Evolutionary conservation across 2,329 filamentous ascomycete species (phyloP).

Genomic region (Lasiodiplodia sp.): DNA sequence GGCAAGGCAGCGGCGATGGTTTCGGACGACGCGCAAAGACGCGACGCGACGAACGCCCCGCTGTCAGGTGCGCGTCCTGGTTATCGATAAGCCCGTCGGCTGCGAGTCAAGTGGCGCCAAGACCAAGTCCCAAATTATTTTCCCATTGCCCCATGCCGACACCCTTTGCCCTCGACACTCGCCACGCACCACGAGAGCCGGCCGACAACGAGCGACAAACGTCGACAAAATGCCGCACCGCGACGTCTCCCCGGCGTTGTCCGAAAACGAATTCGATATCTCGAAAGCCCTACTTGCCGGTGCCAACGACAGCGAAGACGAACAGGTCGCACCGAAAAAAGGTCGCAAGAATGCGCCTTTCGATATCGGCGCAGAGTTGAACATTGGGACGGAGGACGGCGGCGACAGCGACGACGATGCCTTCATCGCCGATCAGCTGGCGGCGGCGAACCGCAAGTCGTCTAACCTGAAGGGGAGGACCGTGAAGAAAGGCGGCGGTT

Average conservation of each 20-base stretch:
- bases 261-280: constrained; percentile 93
- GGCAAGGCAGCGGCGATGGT: constrained; percentile 11
- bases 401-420: constrained; percentile 75
- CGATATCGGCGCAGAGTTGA: constrained; percentile 45
- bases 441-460: constrained; percentile 84
- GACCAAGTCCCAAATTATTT: constrained; percentile 28
- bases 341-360: constrained; percentile 5
- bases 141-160: constrained; percentile 8
- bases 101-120: constrained; percentile 20
- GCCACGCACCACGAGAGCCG: constrained; percentile 29
- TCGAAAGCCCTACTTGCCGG: constrained; percentile 76
- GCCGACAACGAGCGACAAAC: constrained; percentile 5
- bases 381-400: constrained; percentile 57
- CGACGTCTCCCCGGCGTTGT: constrained; percentile 79
- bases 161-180: constrained; percentile 10
- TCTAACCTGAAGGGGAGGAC: constrained; percentile 82
- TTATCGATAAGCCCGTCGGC: constrained; percentile 1
- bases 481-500: constrained; percentile 94
- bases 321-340: constrained; percentile 40
- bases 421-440: constrained; percentile 89
- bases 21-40: constrained; percentile 27
- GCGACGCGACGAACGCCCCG: constrained; percentile 27
- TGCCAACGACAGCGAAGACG: constrained; percentile 55
- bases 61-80: not conserved
- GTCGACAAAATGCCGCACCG: constrained; percentile 69